These are phyloP conservation scores for Podaxis sp. DNA, from an alignment of 768 basidiomycete species.

Conservation along the genomic window DNA sequence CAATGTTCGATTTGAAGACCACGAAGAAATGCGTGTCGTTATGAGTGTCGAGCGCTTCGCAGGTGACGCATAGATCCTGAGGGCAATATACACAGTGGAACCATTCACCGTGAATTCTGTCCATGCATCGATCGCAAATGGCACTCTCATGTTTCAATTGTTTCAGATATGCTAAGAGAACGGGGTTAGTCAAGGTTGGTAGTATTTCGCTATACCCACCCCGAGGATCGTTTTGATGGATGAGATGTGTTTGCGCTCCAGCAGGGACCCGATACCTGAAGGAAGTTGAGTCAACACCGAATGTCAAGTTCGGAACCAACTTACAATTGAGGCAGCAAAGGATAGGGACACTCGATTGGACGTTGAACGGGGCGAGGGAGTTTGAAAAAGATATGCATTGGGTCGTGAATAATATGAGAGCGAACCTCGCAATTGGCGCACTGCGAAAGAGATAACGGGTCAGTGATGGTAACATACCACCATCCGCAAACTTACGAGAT, in stretches of 20 bases:
- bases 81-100: constrained; percentile 87
- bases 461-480: background rate
- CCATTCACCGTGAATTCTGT: constrained; percentile 84
- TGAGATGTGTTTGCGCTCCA: constrained; percentile 46
- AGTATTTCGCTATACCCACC: constrained; percentile 34
- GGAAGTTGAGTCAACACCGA: constrained; percentile 13
- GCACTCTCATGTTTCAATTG: constrained; percentile 62
- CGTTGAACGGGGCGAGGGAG: constrained; percentile 75
- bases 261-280: constrained; percentile 63
- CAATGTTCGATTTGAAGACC: constrained; percentile 84
- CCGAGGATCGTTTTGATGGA: constrained; percentile 47
- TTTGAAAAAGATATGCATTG: constrained; percentile 87
- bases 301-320: constrained; percentile 20
- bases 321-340: constrained; percentile 70
- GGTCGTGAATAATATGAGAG: constrained; percentile 80
- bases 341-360: constrained; percentile 44
- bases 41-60: constrained; percentile 80
- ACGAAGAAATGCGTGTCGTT: constrained; percentile 81
- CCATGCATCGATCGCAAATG: constrained; percentile 86
- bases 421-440: constrained; percentile 76
- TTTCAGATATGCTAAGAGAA: constrained; percentile 55
- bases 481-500: constrained; percentile 53
- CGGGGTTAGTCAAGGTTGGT: background rate
- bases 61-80: constrained; percentile 83
- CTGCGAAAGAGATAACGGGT: constrained; percentile 34